These are phyloP conservation scores for Friedmanniomyces endolithicus DNA, from an alignment of 495 filamentous ascomycete genomes.

Conservation along the genomic window DNA sequence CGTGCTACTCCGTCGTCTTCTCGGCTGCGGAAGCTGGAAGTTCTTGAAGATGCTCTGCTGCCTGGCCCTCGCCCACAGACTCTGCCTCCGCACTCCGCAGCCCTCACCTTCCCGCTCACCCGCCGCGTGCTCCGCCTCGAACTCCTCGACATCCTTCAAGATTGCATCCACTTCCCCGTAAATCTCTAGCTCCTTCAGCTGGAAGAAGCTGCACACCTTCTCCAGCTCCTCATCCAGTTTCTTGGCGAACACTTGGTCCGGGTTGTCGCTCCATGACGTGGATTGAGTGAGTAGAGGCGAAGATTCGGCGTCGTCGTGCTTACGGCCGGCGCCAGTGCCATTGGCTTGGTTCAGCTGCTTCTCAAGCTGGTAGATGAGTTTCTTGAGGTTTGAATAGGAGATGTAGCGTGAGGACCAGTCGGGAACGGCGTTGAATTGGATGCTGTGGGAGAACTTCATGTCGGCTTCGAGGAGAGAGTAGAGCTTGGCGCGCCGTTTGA, in stretches of 20 bases:
- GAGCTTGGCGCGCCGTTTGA: conserved; percentile 30
- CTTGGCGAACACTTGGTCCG: conserved; percentile 64
- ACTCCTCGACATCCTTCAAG: conserved; percentile 59
- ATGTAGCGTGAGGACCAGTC: conserved; percentile 98
- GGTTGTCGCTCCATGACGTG: conserved; percentile 44
- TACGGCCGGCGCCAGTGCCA: not conserved
- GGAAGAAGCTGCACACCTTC: conserved; percentile 84
- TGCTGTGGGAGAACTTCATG: conserved; percentile 99
- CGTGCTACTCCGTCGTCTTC: conserved; percentile 37
- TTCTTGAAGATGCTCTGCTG: conserved; percentile 36
- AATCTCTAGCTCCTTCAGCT: conserved; percentile 74
- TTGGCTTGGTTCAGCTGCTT: conserved; percentile 45
- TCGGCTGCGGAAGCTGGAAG: conserved; percentile 27
- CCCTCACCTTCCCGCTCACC: conserved; percentile 45
- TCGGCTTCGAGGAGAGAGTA: conserved; percentile 45
- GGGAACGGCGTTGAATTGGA: conserved; percentile 98
- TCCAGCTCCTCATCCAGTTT: conserved; percentile 83
- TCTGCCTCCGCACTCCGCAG: conserved; percentile 35
- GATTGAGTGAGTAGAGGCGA: conserved; percentile 55
- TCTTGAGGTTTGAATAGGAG: conserved; percentile 96
- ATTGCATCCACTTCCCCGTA: conserved; percentile 67
- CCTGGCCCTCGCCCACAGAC: conserved; percentile 33
- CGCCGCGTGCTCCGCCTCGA: conserved; percentile 49
- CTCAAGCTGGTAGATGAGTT: conserved; percentile 84
- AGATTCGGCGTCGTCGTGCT: conserved; percentile 61